These are phyloP conservation scores for Pythium oligandrum DNA, from an alignment of 352 stramenopile genomes.

Conservation along the genomic window DNA sequence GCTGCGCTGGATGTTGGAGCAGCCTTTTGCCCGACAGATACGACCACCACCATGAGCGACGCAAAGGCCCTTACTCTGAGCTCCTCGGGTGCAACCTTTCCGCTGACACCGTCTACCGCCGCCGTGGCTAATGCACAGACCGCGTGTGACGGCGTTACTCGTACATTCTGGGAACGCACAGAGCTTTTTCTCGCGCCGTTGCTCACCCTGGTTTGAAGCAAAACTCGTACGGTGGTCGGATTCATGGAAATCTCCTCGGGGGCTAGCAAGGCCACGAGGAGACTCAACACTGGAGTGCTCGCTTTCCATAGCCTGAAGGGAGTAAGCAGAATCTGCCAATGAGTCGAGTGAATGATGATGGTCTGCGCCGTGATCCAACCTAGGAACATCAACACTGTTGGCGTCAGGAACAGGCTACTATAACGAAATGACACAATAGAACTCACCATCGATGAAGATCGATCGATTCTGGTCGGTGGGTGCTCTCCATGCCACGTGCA, in stretches of 20 bases:
- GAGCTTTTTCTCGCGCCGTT: conserved; percentile 70
- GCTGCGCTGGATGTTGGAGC: conserved; percentile 83
- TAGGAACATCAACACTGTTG: too few relatives aligned
- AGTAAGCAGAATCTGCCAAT: too few relatives aligned
- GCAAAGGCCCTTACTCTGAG: conserved; percentile 80
- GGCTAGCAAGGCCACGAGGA: too few relatives aligned
- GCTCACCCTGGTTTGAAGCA: conserved; percentile 9
- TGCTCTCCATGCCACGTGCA: conserved; percentile 18
- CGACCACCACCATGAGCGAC: conserved; percentile 77
- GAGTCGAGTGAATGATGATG: too few relatives aligned
- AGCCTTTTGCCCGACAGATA: conserved; percentile 74
- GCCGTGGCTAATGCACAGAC: conserved; percentile 78
- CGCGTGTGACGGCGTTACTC: conserved; percentile 77
- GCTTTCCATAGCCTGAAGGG: too few relatives aligned
- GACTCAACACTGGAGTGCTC: too few relatives aligned
- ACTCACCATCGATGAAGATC: conserved; percentile 37
- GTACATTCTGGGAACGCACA: conserved; percentile 66
- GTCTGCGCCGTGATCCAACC: too few relatives aligned
- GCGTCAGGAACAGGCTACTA: too few relatives aligned
- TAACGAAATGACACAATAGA: conserved; percentile 2
- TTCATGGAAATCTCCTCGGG: too few relatives aligned
- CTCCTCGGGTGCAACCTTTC: conserved; percentile 76
- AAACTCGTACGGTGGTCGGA: conserved; percentile 4
- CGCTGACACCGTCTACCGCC: conserved; percentile 75
- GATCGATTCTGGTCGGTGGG: conserved; percentile 21